These are phyloP conservation scores for Erythrophleum ivorense DNA, from an alignment of 331 rosid genomes.

Conservation along the genomic window DNA sequence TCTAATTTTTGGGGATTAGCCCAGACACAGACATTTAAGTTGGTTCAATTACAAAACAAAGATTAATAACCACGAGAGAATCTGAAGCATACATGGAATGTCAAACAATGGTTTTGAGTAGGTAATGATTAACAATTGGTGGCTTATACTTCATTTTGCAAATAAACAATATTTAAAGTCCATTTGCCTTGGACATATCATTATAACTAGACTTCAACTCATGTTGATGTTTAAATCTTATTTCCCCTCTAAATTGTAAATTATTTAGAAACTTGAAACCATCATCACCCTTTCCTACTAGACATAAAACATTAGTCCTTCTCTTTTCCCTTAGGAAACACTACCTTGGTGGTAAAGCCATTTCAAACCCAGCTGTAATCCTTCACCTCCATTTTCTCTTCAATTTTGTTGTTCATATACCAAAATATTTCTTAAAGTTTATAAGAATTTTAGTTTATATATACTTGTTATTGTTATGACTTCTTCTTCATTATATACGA, in stretches of 20 bases:
- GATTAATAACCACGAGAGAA: background rate
- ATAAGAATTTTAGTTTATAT: too few relatives aligned
- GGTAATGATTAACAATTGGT: background rate
- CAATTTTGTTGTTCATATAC: background rate
- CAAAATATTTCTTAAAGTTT: too few relatives aligned
- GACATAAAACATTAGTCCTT: background rate
- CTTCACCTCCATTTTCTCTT: background rate
- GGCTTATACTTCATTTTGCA: background rate
- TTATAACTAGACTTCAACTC: too few relatives aligned
- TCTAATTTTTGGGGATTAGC: background rate
- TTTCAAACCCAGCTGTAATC: background rate
- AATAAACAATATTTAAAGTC: background rate
- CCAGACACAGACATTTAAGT: background rate
- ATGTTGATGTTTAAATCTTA: too few relatives aligned
- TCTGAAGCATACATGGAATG: background rate
- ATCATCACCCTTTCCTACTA: background rate
- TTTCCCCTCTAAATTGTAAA: too few relatives aligned
- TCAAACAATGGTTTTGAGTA: too few relatives aligned
- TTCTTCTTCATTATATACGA: too few relatives aligned
- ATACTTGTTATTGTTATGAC: too few relatives aligned
- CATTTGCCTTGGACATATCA: background rate
- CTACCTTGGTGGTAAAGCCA: background rate
- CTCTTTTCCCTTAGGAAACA: background rate
- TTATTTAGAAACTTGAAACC: background rate
- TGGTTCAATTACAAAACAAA: background rate